A percentile compares a stretch with the other conserved stretches of the same genome.
Evolutionary conservation across 805 yeast species (phyloP).

Genomic region (Metschnikowia picachoensis): DNA sequence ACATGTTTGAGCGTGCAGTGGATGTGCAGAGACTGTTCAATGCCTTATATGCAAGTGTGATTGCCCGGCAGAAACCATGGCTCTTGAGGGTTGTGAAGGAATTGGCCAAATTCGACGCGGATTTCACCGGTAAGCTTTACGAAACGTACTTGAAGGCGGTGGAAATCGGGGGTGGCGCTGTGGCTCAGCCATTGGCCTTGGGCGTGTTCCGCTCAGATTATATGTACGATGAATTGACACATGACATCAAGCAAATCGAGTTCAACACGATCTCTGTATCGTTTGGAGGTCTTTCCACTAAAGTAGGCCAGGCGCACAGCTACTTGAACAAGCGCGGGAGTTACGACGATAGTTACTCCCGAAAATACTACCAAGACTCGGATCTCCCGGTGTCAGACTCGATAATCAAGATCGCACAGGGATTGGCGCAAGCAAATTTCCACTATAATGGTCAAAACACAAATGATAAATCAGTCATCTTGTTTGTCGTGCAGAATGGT

Average conservation of each 20-base stretch:
- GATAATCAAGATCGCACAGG: constrained; percentile 54
- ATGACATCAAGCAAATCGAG: constrained; percentile 83
- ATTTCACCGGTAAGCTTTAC: constrained; percentile 79
- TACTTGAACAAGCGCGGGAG: constrained; percentile 57
- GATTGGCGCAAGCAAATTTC: constrained; percentile 62
- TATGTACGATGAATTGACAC: constrained; percentile 47
- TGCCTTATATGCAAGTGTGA: constrained; percentile 67
- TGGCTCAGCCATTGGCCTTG: constrained; percentile 63
- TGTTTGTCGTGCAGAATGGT: constrained; percentile 76
- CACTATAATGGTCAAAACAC: constrained; percentile 43
- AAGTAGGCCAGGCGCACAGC: constrained; percentile 72
- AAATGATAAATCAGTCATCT: constrained; percentile 43
- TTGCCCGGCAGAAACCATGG: constrained; percentile 56
- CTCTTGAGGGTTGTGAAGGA: constrained; percentile 51
- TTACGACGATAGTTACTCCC: constrained; percentile 44
- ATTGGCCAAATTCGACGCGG: constrained; percentile 57
- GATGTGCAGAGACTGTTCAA: constrained; percentile 67
- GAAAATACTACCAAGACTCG: constrained; percentile 41
- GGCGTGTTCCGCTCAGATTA: constrained; percentile 92
- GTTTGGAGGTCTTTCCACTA: constrained; percentile 84
- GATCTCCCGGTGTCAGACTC: constrained; percentile 71
- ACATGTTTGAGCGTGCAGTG: constrained; percentile 62
- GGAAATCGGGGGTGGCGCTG: constrained; percentile 37
- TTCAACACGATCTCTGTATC: constrained; percentile 95
- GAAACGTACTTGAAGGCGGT: constrained; percentile 51